A percentile compares a stretch with the other conserved stretches of the same genome.
These are phyloP conservation scores for Rhinocladiella similis DNA, from an alignment of 2,329 filamentous ascomycete genomes.

Conservation along the genomic window DNA sequence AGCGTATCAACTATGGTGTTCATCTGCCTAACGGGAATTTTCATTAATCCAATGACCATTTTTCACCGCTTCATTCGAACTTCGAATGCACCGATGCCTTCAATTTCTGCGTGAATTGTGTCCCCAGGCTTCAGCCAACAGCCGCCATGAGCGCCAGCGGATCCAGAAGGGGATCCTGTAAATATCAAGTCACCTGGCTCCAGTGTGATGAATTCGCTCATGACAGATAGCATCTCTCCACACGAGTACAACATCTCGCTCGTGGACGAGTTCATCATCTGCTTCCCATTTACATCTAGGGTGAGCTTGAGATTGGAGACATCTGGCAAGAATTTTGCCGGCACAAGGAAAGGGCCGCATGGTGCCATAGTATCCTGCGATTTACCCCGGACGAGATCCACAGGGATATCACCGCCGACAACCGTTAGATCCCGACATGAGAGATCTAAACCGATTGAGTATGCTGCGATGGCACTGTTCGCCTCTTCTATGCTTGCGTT, in stretches of 20 bases:
- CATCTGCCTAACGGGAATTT: too few relatives aligned
- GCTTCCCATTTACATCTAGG: conserved; percentile 8
- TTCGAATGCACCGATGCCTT: conserved; percentile 4
- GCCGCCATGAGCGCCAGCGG: conserved; percentile 2
- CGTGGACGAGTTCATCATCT: conserved; percentile 8
- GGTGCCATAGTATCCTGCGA: conserved; percentile 7
- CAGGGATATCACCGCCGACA: neutral
- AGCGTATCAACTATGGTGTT: too few relatives aligned
- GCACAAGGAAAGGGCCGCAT: neutral
- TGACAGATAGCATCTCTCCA: conserved; percentile 3
- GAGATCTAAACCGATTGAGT: conserved; percentile 4
- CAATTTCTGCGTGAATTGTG: conserved; percentile 6
- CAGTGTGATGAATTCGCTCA: conserved; percentile 4
- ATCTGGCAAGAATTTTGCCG: conserved; percentile 1
- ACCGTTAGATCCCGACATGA: conserved; percentile 5
- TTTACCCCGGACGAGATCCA: conserved; percentile 7
- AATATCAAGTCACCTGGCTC: conserved; percentile 9
- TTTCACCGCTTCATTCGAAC: neutral
- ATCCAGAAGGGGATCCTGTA: conserved; percentile 5
- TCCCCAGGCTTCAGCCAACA: conserved; percentile 10
- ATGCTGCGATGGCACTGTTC: neutral
- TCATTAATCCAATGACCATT: neutral
- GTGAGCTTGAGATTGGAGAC: conserved; percentile 1
- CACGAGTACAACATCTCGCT: conserved; percentile 9
- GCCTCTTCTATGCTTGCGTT: conserved; percentile 1